A percentile compares a stretch with the other conserved stretches of the same genome.
These are phyloP conservation scores for Helminthosporium solani DNA, from an alignment of 2,329 filamentous ascomycete genomes.

Conservation along the genomic window DNA sequence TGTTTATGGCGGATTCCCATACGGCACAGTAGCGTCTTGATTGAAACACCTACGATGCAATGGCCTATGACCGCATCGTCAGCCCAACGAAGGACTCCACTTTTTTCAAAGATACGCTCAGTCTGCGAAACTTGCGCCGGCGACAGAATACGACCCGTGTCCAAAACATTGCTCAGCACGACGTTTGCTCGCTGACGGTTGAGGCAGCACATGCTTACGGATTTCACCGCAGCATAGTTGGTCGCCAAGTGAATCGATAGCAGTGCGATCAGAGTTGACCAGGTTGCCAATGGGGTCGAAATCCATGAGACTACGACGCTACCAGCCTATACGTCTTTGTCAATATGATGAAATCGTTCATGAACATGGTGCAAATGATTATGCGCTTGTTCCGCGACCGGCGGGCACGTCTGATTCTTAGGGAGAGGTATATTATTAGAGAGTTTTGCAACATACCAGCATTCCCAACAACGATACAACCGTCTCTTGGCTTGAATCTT, in stretches of 20 bases:
- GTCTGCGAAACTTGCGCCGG: conserved; percentile 64
- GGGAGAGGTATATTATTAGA: conserved; percentile 7
- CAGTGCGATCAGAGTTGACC: conserved; percentile 69
- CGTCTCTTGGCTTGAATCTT: conserved; percentile 95
- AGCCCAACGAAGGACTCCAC: conserved; percentile 64
- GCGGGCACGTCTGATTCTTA: not conserved
- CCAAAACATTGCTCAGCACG: conserved; percentile 59
- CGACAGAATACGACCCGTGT: conserved; percentile 52
- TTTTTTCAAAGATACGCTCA: conserved; percentile 62
- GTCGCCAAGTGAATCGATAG: conserved; percentile 76
- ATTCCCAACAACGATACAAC: conserved; percentile 87
- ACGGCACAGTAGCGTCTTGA: conserved; percentile 40
- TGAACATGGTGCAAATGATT: too few species aligned
- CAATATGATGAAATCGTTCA: conserved; percentile 16
- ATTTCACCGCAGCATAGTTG: conserved; percentile 82
- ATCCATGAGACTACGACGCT: conserved; percentile 78
- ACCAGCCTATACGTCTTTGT: conserved; percentile 55
- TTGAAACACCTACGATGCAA: conserved; percentile 55
- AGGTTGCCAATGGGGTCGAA: conserved; percentile 69
- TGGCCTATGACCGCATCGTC: conserved; percentile 51
- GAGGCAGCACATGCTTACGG: conserved; percentile 78
- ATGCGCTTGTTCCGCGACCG: not conserved
- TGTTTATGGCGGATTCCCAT: conserved; percentile 25
- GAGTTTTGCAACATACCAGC: conserved; percentile 53
- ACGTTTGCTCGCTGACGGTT: conserved; percentile 86